phyloP scores from a whole-genome alignment of 371 early-diverging fungal species.

The Nosema muscidifuracis region DNA sequence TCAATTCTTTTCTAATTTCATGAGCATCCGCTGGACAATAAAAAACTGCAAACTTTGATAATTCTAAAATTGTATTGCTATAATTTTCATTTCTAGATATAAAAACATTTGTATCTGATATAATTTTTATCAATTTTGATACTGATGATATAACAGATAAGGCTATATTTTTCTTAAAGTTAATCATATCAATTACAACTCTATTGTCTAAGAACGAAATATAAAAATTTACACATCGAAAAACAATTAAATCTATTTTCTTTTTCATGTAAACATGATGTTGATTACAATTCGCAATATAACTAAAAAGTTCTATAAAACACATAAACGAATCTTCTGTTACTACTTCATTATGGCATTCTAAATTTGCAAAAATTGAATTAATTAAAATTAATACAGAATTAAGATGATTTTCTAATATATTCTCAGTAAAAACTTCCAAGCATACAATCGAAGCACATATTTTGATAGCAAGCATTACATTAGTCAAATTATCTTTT shows the following conservation, averaged over 20 bases:
- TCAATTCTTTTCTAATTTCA: constrained; percentile 16
- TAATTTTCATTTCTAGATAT: constrained; percentile 5
- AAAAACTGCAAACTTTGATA: constrained; percentile 9
- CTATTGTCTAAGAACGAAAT: constrained; percentile 17
- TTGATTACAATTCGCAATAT: constrained; percentile 6
- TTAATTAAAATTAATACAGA: constrained; percentile 7
- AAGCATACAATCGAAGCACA: constrained; percentile 7
- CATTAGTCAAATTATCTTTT: constrained; percentile 25
- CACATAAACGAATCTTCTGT: constrained; percentile 7
- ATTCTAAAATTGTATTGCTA: constrained; percentile 6
- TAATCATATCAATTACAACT: constrained; percentile 18
- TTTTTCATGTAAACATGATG: not conserved
- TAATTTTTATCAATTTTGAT: constrained; percentile 21
- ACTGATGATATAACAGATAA: constrained; percentile 13
- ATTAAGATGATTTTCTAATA: constrained; percentile 15
- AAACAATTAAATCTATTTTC: constrained; percentile 17
- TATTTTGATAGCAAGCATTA: constrained; percentile 23
- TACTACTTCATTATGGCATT: not conserved
- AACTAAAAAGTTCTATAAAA: constrained; percentile 12
- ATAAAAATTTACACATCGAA: not conserved
- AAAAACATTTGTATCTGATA: constrained; percentile 1
- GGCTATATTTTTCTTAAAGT: constrained; percentile 8
- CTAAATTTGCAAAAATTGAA: constrained; percentile 21
- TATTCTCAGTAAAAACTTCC: not conserved
- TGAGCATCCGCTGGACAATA: constrained; percentile 23